Conservation (phyloP, 2,329 filamentous ascomycete species). For the Fragosphaeria purpurea region DNA sequence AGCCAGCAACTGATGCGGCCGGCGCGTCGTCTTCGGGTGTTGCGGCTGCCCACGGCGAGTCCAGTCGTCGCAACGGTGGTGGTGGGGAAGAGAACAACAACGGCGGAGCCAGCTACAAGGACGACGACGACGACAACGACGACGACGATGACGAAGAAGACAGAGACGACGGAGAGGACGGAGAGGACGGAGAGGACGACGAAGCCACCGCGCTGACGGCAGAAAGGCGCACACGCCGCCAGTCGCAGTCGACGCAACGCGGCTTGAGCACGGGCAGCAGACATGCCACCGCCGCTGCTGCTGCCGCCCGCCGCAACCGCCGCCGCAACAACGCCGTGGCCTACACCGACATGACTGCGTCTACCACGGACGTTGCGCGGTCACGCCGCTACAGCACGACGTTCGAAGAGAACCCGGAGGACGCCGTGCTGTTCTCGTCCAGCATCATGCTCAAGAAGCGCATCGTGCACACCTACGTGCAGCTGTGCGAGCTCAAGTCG, state of each 20-base stretch:
- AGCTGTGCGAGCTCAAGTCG: constrained; percentile 88
- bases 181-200: constrained; percentile 44
- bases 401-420: constrained; percentile 71
- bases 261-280: constrained; percentile 24
- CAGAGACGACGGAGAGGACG: constrained; percentile 42
- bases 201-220: constrained; percentile 45
- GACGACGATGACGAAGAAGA: constrained; percentile 57
- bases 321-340: constrained; percentile 24
- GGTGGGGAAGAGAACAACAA: no score
- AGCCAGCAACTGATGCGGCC: background rate
- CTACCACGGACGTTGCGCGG: constrained; percentile 49
- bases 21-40: constrained; percentile 8
- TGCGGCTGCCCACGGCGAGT: constrained; percentile 15
- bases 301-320: constrained; percentile 1
- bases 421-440: constrained; percentile 55
- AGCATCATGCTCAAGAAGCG: constrained; percentile 87
- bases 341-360: constrained; percentile 49
- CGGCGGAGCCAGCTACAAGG: constrained; percentile 34
- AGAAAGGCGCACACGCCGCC: constrained; percentile 8
- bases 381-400: constrained; percentile 54
- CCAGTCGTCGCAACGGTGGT: no score
- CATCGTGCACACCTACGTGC: constrained; percentile 77
- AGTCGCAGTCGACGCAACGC: constrained; percentile 16
- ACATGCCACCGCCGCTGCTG: background rate
- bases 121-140: constrained; percentile 48